These are phyloP conservation scores for Leptographium lundbergii DNA, from an alignment of 2,329 filamentous ascomycete species.

Conservation along the genomic window DNA sequence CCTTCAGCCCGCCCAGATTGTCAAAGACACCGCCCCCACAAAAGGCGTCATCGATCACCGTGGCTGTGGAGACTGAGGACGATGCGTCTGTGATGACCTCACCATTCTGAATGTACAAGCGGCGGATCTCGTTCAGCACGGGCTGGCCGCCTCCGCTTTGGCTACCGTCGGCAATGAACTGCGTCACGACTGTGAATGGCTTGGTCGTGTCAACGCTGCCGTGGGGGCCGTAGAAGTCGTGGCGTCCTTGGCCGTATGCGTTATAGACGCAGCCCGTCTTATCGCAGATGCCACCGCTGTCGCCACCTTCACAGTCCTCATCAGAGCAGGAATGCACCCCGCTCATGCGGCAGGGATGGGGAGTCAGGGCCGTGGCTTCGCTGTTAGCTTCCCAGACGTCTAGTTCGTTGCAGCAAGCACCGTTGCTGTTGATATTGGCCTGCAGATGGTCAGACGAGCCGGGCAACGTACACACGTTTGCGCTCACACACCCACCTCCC, in stretches of 20 bases:
- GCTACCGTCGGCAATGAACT: constrained; percentile 21
- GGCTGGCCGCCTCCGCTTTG: constrained; percentile 10
- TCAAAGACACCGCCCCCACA: constrained; percentile 33
- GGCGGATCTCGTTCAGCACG: constrained; percentile 12
- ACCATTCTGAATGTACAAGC: constrained; percentile 17
- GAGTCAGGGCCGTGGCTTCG: constrained; percentile 29
- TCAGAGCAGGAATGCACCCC: constrained; percentile 32
- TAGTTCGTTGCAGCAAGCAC: constrained; percentile 41
- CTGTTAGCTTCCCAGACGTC: constrained; percentile 44
- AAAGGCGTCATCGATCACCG: constrained; percentile 33
- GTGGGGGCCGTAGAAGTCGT: constrained; percentile 16
- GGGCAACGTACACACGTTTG: neutral
- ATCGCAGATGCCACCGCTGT: constrained; percentile 32
- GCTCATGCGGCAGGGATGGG: constrained; percentile 33
- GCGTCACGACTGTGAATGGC: constrained; percentile 25
- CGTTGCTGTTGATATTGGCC: constrained; percentile 27
- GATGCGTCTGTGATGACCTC: constrained; percentile 7
- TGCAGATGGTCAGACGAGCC: constrained; percentile 8
- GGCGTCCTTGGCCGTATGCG: constrained; percentile 19
- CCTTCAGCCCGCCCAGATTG: constrained; percentile 33
- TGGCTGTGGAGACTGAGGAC: constrained; percentile 1
- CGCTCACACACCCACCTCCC: constrained; percentile 22
- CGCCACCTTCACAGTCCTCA: constrained; percentile 30
- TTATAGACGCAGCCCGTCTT: constrained; percentile 24
- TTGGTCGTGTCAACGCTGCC: constrained; percentile 31